These are phyloP conservation scores for Pyronema domesticum DNA, from an alignment of 495 filamentous ascomycete genomes.

Conservation along the genomic window DNA sequence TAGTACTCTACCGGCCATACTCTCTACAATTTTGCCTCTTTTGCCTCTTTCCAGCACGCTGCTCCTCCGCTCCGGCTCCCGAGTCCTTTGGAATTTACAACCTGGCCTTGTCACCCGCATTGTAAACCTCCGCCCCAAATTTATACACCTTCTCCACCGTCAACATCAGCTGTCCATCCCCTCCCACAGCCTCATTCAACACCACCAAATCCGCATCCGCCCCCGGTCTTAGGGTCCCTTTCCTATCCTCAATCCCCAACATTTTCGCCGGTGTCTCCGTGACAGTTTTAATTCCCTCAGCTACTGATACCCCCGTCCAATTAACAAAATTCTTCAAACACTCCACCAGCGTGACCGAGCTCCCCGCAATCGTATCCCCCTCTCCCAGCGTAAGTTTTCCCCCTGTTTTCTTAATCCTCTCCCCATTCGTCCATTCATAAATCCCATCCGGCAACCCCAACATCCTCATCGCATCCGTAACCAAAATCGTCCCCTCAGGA, in stretches of 20 bases:
- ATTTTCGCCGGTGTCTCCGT: conserved; percentile 56
- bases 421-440: conserved; percentile 66
- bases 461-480: conserved; percentile 50
- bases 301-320: conserved; percentile 47
- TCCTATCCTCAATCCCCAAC: conserved; percentile 46
- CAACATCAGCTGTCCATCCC: conserved; percentile 31
- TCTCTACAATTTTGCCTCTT: too few relatives aligned
- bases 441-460: conserved; percentile 55
- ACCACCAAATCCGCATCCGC: conserved; percentile 71
- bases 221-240: conserved; percentile 47
- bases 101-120: not conserved
- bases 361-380: conserved; percentile 54
- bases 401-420: conserved; percentile 50
- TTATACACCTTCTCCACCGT: conserved; percentile 63
- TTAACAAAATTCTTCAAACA: conserved; percentile 65
- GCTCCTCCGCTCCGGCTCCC: too few relatives aligned
- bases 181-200: conserved; percentile 37
- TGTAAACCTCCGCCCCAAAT: conserved; percentile 33
- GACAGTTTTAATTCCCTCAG: conserved; percentile 48
- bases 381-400: conserved; percentile 48
- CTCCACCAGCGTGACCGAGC: conserved; percentile 53
- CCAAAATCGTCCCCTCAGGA: conserved; percentile 44
- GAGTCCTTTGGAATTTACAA: not conserved
- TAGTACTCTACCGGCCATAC: too few relatives aligned
- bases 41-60: too few relatives aligned